Evolutionary conservation across 345 rosid species (phyloP), one percentile per base, ranked within the genome.

Genomic region (Orychophragmus violaceus): DNA sequence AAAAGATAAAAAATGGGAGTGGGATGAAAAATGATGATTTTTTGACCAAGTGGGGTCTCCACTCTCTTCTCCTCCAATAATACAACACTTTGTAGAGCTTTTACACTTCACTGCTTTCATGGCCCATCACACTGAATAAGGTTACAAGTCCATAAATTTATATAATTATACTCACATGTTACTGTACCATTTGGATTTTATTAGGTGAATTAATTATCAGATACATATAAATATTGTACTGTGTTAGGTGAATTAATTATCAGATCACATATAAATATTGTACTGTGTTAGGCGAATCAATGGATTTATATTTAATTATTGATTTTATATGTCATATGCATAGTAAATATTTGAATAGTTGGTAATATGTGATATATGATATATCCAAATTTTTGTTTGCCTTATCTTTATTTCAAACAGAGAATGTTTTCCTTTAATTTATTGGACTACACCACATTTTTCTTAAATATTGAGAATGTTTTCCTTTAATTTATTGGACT

Each of bases 111-210:
- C 59, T 51, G 33, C 14, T 39, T 50, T 39, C 19, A 12, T 41
- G 68, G 55, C 62, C 55, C 68, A 61, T 52, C 14, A 21, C 55
- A 51, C 53, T 60, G 62, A 51, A 70, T 39, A 69, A n/a, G 22
- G 11, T 62, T 46, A 41, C 11, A 62, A 4, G 42, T 18, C 8
- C 32, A 11, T 46, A 44, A 11, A 44, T 11, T 21, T 12, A 27
- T 27, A 10, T 17, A 8, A 23, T 23, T 8, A 8, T 28, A 1
- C 13, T n/a, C 25, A n/a, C 33, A 14, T 51, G 3, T 66, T 23
- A n/a, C 1, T 29, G 42, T 19, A 12, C 23, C 16, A 48, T 22
- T 22, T 22, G 29, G 14, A 22, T 49, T n/a, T 49, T 49, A 23
- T 48, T 22, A 22, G 4, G 28, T 49, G 3, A 50, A 23, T 49